A percentile compares a stretch with the other conserved stretches of the same genome.
Conservation (phyloP, 495 filamentous ascomycete genomes). For the Aspergillus egyptiacus region DNA sequence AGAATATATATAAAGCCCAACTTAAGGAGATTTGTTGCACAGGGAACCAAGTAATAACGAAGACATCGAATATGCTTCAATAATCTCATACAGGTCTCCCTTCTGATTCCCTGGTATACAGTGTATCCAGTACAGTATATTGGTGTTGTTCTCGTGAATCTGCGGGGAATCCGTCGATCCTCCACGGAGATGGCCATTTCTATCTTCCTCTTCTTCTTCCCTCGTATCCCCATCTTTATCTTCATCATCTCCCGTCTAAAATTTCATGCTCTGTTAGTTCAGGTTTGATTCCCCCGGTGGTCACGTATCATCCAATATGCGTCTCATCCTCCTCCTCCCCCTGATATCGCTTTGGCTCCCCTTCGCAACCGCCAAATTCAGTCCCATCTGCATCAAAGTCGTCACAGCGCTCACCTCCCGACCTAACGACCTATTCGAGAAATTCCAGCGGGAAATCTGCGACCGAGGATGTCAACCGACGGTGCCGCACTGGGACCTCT, state of each 20-base stretch:
- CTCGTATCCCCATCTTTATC: neutral
- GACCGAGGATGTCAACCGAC: conserved; percentile 38
- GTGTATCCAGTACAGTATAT: too few species aligned
- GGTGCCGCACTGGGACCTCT: conserved; percentile 41
- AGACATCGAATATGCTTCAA: too few species aligned
- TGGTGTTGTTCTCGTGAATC: too few species aligned
- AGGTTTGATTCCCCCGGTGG: too few species aligned
- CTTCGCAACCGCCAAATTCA: conserved; percentile 24
- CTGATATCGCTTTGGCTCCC: conserved; percentile 22
- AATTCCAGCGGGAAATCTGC: conserved; percentile 41
- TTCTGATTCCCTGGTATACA: too few species aligned
- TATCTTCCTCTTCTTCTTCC: neutral
- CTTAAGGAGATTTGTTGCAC: too few species aligned
- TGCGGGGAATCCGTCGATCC: neutral
- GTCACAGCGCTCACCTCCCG: conserved; percentile 34
- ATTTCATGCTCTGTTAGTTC: neutral
- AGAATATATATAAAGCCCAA: neutral
- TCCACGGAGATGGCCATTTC: neutral
- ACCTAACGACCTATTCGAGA: conserved; percentile 30
- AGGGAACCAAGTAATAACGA: too few species aligned
- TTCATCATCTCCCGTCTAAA: neutral
- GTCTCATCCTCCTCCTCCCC: conserved; percentile 15
- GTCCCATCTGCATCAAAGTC: conserved; percentile 35
- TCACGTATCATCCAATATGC: conserved; percentile 8
- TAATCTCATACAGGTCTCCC: too few species aligned